Evolutionary conservation across 306 rosid genomes (phyloP).

Genomic region (Biancaea sappan): DNA sequence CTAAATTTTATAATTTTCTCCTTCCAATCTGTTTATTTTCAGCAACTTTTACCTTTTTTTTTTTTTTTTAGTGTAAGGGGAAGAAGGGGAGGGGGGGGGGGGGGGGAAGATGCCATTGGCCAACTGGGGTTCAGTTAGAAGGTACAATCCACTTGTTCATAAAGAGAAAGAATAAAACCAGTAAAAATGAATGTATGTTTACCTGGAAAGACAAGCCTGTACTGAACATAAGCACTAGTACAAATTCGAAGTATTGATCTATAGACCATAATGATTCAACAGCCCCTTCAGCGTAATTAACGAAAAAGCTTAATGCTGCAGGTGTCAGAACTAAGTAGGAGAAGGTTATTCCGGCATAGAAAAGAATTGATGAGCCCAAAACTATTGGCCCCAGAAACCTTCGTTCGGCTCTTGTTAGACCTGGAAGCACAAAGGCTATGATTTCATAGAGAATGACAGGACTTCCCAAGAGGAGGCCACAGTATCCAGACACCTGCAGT

Average conservation of each 20-base stretch:
- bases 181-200: slow-evolving; percentile 26
- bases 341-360: slow-evolving; percentile 86
- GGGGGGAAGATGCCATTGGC: background rate
- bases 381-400: slow-evolving; percentile 91
- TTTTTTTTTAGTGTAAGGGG: too few relatives aligned
- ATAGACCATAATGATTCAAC: slow-evolving; percentile 98
- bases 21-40: too few relatives aligned
- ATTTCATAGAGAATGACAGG: slow-evolving; percentile 91
- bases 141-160: background rate
- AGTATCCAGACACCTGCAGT: slow-evolving; percentile 93
- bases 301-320: slow-evolving; percentile 91
- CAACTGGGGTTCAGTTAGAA: background rate
- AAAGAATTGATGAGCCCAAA: slow-evolving; percentile 89
- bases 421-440: slow-evolving; percentile 92
- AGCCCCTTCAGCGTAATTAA: slow-evolving; percentile 85
- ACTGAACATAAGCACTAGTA: slow-evolving; percentile 96
- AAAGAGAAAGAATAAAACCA: background rate
- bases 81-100: too few relatives aligned
- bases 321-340: slow-evolving; percentile 84
- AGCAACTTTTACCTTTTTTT: too few relatives aligned
- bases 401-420: slow-evolving; percentile 82
- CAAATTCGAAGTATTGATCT: slow-evolving; percentile 96
- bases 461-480: slow-evolving; percentile 92
- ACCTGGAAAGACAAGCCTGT: slow-evolving; percentile 99
- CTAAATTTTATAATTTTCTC: too few relatives aligned